Evolutionary conservation across 2,329 filamentous ascomycete species (phyloP).

Genomic region (Neurospora sp.): DNA sequence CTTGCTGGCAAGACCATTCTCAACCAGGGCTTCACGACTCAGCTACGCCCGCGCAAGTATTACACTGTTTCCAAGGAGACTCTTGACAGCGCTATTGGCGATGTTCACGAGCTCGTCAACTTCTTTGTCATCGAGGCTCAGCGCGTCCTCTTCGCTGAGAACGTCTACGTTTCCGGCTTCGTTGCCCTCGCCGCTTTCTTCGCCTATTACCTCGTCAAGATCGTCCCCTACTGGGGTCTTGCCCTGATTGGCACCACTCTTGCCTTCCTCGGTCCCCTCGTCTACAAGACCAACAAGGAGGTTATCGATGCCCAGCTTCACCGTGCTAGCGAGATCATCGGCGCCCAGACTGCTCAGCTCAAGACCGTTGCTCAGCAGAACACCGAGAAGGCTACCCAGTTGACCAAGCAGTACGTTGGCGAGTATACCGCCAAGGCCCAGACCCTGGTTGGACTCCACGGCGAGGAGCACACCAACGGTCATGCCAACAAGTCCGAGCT

Average conservation of each 20-base stretch:
- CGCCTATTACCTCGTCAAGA: conserved; percentile 59
- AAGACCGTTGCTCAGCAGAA: conserved; percentile 54
- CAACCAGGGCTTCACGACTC: conserved; percentile 52
- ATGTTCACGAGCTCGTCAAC: conserved; percentile 60
- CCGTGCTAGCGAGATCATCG: conserved; percentile 47
- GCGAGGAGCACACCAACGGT: conserved; percentile 24
- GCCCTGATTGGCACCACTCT: conserved; percentile 49
- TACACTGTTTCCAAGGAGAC: conserved; percentile 56
- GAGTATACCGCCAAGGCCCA: conserved; percentile 62
- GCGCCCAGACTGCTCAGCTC: conserved; percentile 54
- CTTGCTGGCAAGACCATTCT: conserved; percentile 50
- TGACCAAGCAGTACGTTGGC: conserved; percentile 58
- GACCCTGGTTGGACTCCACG: conserved; percentile 42
- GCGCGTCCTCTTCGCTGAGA: conserved; percentile 60
- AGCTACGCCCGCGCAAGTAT: conserved; percentile 58
- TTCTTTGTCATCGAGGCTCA: conserved; percentile 64
- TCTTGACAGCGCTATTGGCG: conserved; percentile 50
- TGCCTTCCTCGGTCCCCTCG: conserved; percentile 51
- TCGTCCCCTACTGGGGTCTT: conserved; percentile 62
- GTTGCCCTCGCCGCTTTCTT: conserved; percentile 51
- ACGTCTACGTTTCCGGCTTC: conserved; percentile 49
- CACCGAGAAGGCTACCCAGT: conserved; percentile 50
- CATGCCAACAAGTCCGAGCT: conserved; percentile 19
- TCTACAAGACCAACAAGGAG: conserved; percentile 61
- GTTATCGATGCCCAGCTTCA: conserved; percentile 55